Evolutionary conservation across 768 basidiomycete genomes (phyloP).

Genomic region (Rhizopogon rudus): DNA sequence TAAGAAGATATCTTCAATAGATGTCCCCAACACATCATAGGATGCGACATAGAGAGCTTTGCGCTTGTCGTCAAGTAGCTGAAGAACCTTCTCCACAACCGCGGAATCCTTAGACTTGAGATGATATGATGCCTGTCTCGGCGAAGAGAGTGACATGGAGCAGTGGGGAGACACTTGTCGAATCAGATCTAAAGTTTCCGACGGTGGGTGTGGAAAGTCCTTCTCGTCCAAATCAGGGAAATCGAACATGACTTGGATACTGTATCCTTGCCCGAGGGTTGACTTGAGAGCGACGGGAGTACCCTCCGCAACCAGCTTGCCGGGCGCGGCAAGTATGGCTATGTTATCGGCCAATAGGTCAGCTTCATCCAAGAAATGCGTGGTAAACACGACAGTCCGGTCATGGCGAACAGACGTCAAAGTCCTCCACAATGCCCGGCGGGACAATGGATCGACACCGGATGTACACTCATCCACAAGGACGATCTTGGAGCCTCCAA

Average conservation of each 20-base stretch:
- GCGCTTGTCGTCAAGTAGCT: constrained; percentile 44
- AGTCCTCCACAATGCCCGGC: constrained; percentile 73
- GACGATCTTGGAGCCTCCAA: constrained; percentile 68
- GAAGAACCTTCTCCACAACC: constrained; percentile 51
- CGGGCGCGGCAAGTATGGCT: constrained; percentile 70
- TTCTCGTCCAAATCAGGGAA: constrained; percentile 25
- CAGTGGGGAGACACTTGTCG: constrained; percentile 41
- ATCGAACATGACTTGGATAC: constrained; percentile 48
- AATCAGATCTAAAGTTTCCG: constrained; percentile 37
- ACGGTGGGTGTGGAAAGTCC: constrained; percentile 8
- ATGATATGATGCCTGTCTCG: constrained; percentile 45
- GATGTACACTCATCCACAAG: constrained; percentile 72
- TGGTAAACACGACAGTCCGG: constrained; percentile 71
- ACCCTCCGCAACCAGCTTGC: constrained; percentile 68
- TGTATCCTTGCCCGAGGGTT: constrained; percentile 68
- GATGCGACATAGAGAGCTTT: constrained; percentile 35
- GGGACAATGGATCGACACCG: constrained; percentile 77
- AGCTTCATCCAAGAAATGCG: constrained; percentile 79
- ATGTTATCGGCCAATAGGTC: constrained; percentile 75
- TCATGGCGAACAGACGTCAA: constrained; percentile 62
- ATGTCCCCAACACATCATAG: constrained; percentile 67
- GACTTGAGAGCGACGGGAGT: constrained; percentile 73
- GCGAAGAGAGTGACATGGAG: constrained; percentile 37
- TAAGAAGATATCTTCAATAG: constrained; percentile 81
- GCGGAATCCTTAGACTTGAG: constrained; percentile 55